Base-by-base conservation (phyloP, 2,329 filamentous ascomycete genomes). In the Colletotrichum tropicicola region DNA sequence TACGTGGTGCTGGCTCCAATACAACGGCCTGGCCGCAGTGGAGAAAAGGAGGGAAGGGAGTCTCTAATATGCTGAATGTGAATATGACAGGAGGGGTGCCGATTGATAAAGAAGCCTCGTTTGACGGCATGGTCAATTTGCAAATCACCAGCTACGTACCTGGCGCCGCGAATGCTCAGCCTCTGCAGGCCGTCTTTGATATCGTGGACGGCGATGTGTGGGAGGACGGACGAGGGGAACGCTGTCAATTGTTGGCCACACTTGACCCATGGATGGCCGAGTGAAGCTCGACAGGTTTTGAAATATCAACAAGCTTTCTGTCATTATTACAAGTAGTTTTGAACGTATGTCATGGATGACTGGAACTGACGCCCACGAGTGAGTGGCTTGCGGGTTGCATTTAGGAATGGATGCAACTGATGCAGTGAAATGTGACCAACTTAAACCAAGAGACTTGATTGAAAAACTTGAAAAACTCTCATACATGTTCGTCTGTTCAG, bases 121-220 rank as follows among this genome's bases (percentile, higher is more conserved):
- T 59, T 30, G 59, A 63, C 27, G 59, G 59, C n/a, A 63, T 63
- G 59, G 54, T 63, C 2, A 51, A 8, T 12, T 45, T 63, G 37
- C 35, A 63, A 3, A 63, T 63, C 17, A 63, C 59, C 4, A 52
- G 54, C 37, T 51, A 51, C 21, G 3, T 35, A 5, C 54, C 59
- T 7, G 54, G 54, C 4, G 55, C 9, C 4, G 35, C n/a, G 3
- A 25, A 7, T 0, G 23, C 10, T 4, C n/a, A 30, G n/a, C 59
- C 59, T 8, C 17, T 63, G 21, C n/a, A 45, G 35, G 28, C 45
- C 9, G 45, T 39, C 9, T 52, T 52, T 5, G 45, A 63, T 0
- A 12, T 63, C 5, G 54, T 37, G 13, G 23, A 63, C 19, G 59
- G 59, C 23, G 28, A 63, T 23, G 25, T 7, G 3, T 63, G 59